Evolutionary conservation across 1,284 basidiomycete genomes (phyloP), one percentile per base, ranked within the genome.

Genomic region (Moesziomyces parantarcticus): DNA sequence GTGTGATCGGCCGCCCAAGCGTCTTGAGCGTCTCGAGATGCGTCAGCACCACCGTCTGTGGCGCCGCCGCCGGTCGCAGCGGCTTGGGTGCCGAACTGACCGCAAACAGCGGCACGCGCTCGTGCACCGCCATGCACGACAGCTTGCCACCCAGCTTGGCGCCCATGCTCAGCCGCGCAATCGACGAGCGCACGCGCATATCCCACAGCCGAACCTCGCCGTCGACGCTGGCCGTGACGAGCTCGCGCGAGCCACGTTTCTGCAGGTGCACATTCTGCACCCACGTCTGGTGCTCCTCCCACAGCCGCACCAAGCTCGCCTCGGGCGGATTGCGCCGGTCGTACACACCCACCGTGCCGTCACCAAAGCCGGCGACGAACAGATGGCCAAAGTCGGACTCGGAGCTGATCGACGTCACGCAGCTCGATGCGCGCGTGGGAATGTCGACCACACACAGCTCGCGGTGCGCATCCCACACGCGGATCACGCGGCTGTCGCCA

Each of bases 121-220:
- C 88, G 84, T 99, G 97, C 10, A 94, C 90, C 69, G 95, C 94
- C 76, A 98, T 91, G 2, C 90, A 89, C 25, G 92, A 90, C 48
- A 98, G 86, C 59, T 77, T 69, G 23, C 69, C 76, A 6, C 73
- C 64, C 20, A 79, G 53, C 25, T 56, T 51, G 5, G 50, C 11
- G 5, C 66, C 51, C 8, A 94, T 92, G 45, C 90, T 86, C 2
- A 88, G 88, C 77, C 91, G 89, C 41, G 90, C 84, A 29, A 91
- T 87, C 86, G 92, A 90, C 45, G 88, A 88, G 58, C 90, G 87
- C 6, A 89, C 88, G 57, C 97, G 90, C 41, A 93, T 87, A 84
- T 99, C 97, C 92, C 95, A 99, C 34, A 98, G 85, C 72, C 92
- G 91, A 43, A 97, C 91, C 77, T 94, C 90, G 1, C 97, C 97